These are phyloP conservation scores for Hansenula lynferdii DNA, from an alignment of 1,139 yeast genomes.

Conservation along the genomic window DNA sequence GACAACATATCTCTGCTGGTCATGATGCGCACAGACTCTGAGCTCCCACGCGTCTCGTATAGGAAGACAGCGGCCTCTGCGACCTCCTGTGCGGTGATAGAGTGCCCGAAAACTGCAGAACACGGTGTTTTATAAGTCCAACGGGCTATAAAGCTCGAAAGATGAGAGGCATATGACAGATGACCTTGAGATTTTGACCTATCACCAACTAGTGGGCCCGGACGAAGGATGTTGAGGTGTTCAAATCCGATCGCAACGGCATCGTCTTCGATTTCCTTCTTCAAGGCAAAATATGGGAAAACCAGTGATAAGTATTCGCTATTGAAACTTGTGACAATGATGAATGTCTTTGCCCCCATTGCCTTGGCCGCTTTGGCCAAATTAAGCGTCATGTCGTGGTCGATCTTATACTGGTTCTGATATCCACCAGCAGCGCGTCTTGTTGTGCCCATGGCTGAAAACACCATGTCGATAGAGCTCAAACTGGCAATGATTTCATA, in stretches of 20 bases:
- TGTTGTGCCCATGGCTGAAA: constrained; percentile 13
- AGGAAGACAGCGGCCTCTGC: constrained; percentile 12
- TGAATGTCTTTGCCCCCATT: constrained; percentile 7
- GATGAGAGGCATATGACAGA: constrained; percentile 3
- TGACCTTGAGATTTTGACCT: constrained; percentile 5
- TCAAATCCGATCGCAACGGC: constrained; percentile 14
- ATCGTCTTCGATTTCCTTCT: constrained; percentile 19
- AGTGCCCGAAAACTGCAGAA: constrained; percentile 10
- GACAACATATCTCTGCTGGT: constrained; percentile 7
- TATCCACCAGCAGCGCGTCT: constrained; percentile 3
- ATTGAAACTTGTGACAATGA: constrained; percentile 26
- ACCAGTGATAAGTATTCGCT: constrained; percentile 18
- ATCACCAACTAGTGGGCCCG: constrained; percentile 28
- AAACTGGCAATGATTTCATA: constrained; percentile 1
- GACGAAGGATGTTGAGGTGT: constrained; percentile 23
- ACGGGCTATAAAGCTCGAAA: constrained; percentile 8
- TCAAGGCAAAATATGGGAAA: constrained; percentile 24
- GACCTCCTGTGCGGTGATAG: constrained; percentile 13
- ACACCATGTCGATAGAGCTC: constrained; percentile 8
- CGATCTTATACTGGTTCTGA: constrained; percentile 5
- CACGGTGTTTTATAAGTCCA: constrained; percentile 10
- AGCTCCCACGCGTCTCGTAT: constrained; percentile 7
- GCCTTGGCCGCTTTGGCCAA: constrained; percentile 10
- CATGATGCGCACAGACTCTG: constrained; percentile 1
- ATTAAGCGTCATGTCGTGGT: constrained; percentile 10